phyloP scores from a whole-genome alignment of 768 basidiomycete species.

The Calocybe cyanea region DNA sequence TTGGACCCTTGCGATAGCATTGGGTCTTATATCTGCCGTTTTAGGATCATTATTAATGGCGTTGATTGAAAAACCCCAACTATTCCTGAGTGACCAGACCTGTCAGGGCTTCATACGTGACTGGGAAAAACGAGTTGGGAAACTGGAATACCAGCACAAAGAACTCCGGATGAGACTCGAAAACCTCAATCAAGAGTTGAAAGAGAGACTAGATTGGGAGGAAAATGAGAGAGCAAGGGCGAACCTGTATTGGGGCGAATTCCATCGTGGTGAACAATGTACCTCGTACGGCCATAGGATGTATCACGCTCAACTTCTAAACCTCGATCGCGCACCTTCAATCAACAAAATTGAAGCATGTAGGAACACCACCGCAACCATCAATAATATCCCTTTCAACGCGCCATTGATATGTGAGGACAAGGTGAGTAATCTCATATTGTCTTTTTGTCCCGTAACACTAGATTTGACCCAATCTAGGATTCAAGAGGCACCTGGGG shows the following conservation, averaged over 20 bases:
- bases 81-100: too few relatives aligned
- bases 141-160: background rate
- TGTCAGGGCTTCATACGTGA: too few relatives aligned
- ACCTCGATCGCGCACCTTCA: constrained; percentile 6
- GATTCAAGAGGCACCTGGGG: constrained; percentile 1
- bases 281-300: constrained; percentile 2
- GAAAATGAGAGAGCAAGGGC: constrained; percentile 8
- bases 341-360: constrained; percentile 17
- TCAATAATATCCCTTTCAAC: constrained; percentile 14
- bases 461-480: too few relatives aligned
- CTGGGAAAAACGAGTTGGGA: too few relatives aligned
- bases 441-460: too few relatives aligned
- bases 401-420: constrained; percentile 15
- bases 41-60: too few relatives aligned
- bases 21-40: too few relatives aligned
- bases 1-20: too few relatives aligned
- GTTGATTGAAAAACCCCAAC: too few relatives aligned
- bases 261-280: constrained; percentile 12
- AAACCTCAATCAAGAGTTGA: background rate
- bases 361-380: constrained; percentile 12
- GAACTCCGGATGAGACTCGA: background rate
- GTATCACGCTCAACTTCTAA: constrained; percentile 14
- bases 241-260: constrained; percentile 15
- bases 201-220: constrained; percentile 6
- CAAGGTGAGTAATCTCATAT: too few relatives aligned